phyloP scores from a whole-genome alignment of 2,329 filamentous ascomycete species.

The Chalaropsis thielavioides region DNA sequence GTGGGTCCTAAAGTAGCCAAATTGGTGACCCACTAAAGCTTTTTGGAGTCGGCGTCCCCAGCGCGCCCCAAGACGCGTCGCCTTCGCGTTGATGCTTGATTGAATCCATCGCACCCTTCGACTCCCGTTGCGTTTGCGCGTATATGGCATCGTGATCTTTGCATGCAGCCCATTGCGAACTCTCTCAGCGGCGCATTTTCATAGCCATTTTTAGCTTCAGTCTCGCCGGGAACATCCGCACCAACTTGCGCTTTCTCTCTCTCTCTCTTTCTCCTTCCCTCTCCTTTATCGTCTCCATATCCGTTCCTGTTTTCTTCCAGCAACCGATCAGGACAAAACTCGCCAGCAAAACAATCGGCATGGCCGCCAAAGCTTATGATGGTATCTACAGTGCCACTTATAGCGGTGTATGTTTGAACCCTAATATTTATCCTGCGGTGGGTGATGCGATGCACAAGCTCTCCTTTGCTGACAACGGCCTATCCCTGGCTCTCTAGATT shows the following conservation, averaged over 20 bases:
- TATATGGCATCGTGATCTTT: slow-evolving; percentile 2
- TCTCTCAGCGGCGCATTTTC: neutral
- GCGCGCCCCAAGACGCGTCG: slow-evolving; percentile 4
- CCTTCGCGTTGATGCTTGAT: neutral
- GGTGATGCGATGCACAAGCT: neutral
- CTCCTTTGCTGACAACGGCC: neutral
- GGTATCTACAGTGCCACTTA: slow-evolving; percentile 54
- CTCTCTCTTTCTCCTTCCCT: neutral
- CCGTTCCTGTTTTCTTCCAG: neutral
- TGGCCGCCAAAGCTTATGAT: slow-evolving; percentile 1
- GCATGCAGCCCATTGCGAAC: neutral
- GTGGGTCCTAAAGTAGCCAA: slow-evolving; percentile 12
- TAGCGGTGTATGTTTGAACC: slow-evolving; percentile 43
- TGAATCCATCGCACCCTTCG: neutral
- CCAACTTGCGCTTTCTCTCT: neutral
- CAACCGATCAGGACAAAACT: neutral
- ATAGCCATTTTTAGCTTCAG: neutral
- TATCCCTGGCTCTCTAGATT: slow-evolving; percentile 41
- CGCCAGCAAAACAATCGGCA: neutral
- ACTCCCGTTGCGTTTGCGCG: neutral
- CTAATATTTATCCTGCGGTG: slow-evolving; percentile 7
- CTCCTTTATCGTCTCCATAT: neutral
- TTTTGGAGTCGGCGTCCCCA: neutral
- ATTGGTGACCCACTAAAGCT: slow-evolving; percentile 7
- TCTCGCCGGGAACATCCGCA: neutral